These are phyloP conservation scores for Sisymbrium irio DNA, from an alignment of 345 rosid species.

Conservation along the genomic window DNA sequence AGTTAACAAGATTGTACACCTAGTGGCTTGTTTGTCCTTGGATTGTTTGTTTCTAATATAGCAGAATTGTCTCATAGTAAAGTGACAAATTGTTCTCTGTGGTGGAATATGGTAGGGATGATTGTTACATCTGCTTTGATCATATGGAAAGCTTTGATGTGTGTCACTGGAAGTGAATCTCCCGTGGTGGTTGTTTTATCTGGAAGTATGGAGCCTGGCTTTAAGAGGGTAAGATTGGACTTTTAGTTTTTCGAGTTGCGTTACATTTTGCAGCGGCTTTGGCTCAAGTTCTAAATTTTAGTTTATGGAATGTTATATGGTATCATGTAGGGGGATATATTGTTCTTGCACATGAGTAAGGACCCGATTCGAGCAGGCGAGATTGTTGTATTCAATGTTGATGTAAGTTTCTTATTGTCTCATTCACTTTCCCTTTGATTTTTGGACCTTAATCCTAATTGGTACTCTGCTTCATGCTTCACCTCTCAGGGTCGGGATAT, in stretches of 20 bases:
- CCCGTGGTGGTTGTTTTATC: slow-evolving; percentile 81
- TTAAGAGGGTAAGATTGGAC: slow-evolving; percentile 47
- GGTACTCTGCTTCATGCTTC: not conserved
- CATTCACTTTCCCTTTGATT: not conserved
- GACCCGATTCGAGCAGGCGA: slow-evolving; percentile 74
- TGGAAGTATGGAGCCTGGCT: slow-evolving; percentile 85
- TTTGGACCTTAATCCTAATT: not conserved
- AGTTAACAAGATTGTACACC: not conserved
- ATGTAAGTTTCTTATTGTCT: slow-evolving; percentile 35
- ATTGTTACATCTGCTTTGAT: slow-evolving; percentile 61
- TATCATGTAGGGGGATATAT: slow-evolving; percentile 58
- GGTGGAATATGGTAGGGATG: slow-evolving; percentile 41
- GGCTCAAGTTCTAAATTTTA: not conserved
- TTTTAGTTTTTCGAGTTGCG: not conserved
- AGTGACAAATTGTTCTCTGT: not conserved
- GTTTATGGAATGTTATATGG: not conserved
- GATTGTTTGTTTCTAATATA: not conserved
- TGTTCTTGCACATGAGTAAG: slow-evolving; percentile 62
- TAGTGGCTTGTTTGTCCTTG: not conserved
- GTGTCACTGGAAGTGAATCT: slow-evolving; percentile 66
- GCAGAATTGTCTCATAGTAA: not conserved
- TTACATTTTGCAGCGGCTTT: not conserved
- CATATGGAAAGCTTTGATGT: slow-evolving; percentile 77
- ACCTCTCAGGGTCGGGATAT: slow-evolving; percentile 40
- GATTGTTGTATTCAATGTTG: slow-evolving; percentile 60